Base-by-base conservation (phyloP, 2,329 filamentous ascomycete species). In the Dactylellina leptospora region DNA sequence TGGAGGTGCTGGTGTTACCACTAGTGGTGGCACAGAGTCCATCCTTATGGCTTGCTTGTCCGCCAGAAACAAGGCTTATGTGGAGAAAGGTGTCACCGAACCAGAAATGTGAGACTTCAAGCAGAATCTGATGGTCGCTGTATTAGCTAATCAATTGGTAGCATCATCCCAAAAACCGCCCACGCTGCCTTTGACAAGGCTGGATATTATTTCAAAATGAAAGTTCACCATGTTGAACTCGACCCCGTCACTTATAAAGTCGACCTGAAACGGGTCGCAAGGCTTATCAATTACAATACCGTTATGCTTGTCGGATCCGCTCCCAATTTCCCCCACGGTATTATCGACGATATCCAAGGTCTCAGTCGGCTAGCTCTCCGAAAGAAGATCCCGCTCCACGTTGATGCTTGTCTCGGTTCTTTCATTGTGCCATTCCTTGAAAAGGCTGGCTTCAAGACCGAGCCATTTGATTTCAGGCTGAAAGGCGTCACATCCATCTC, bases 151-250 rank as follows among this genome's bases (percentile, higher is more conserved):
- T 4, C n/a, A 20, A 22, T 8, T 47, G 22, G 23, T 76, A 93
- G 90, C 87, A 96, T 99, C 78, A 85, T 99, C 36, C 95, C 95
- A 11, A 90, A 93, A 74, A 99, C 95, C 0, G 95, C 90, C 8
- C 95, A 99, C 81, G 95, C 95, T 2, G 95, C 95, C 16, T 99
- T 99, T 85, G 90, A 89, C 81, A 99, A 99, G 82, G 95, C 95
- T 16, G 89, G 88, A 76, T 86, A 92, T 74, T 99, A 99, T 83
- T 99, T 97, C 84, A 91, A 92, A 78, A 97, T 99, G 85, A 96
- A 96, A 80, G 81, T 96, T 50, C 92, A 97, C 80, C 84, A 92
- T 23, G 93, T 97, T 1, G 83, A 89, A 38, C 96, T 93, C 81
- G 93, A 93, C 1, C 91, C 89, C 1, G 92, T 95, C 0, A 82